Percentiles rank a stretch among this genome's conserved stretches.
Evolutionary conservation across 225 moss, liverwort and hornwort species (phyloP).

Genomic region (Lunularia cruciata): DNA sequence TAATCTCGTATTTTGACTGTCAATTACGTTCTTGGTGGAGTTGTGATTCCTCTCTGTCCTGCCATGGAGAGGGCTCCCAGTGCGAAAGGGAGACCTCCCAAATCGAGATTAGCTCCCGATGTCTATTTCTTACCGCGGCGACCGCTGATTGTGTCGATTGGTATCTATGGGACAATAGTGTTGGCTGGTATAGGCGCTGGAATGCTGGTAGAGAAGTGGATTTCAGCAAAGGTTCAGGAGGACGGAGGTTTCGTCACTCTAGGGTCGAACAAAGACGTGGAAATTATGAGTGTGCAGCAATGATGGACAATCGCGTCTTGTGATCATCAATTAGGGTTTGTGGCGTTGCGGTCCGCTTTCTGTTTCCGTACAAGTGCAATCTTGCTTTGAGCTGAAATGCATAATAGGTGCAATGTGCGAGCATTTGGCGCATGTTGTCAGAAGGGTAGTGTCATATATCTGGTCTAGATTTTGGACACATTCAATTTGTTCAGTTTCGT

Average conservation of each 20-base stretch:
- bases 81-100: slow-evolving; percentile 12
- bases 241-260: slow-evolving; percentile 43
- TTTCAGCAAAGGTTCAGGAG: slow-evolving; percentile 29
- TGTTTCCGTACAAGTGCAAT: too few relatives aligned
- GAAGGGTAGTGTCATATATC: too few relatives aligned
- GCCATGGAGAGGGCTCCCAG: slow-evolving; percentile 1
- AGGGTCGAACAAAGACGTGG: slow-evolving; percentile 36
- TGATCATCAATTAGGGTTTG: not conserved
- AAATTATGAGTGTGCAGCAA: slow-evolving; percentile 16
- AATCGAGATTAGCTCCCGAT: slow-evolving; percentile 33
- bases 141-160: slow-evolving; percentile 31
- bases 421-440: too few relatives aligned
- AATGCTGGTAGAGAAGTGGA: slow-evolving; percentile 46
- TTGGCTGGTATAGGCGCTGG: slow-evolving; percentile 41
- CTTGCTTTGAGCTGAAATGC: too few relatives aligned
- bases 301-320: not conserved
- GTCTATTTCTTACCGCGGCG: slow-evolving; percentile 44
- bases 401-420: too few relatives aligned
- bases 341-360: too few relatives aligned
- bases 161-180: slow-evolving; percentile 28
- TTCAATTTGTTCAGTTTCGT: too few relatives aligned
- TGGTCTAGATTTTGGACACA: too few relatives aligned
- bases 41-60: too few relatives aligned
- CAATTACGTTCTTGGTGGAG: too few relatives aligned
- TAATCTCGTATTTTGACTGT: too few relatives aligned